Conservation (phyloP, 495 filamentous ascomycete species). For the Thozetella sp. region DNA sequence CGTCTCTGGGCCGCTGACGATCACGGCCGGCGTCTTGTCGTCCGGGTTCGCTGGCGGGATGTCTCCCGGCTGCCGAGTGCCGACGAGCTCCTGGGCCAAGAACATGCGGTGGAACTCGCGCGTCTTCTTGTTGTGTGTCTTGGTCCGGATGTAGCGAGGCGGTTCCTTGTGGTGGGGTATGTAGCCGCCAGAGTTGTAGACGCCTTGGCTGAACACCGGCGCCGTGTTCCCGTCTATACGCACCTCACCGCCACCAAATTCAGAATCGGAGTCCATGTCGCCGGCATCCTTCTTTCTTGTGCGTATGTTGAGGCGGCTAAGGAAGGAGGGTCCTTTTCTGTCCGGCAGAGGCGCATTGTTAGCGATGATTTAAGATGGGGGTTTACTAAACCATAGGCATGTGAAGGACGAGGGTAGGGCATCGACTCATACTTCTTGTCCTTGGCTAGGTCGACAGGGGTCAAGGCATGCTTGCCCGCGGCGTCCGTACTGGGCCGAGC, state of each 20-base stretch:
- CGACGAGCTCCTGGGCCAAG: constrained; percentile 82
- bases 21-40: constrained; percentile 29
- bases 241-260: constrained; percentile 58
- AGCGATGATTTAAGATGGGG: too few species aligned
- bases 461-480: constrained; percentile 19
- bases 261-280: constrained; percentile 71
- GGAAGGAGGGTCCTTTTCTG: constrained; percentile 87
- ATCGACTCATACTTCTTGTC: constrained; percentile 67
- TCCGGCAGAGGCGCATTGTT: constrained; percentile 11
- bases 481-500: constrained; percentile 39
- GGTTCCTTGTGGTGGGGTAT: constrained; percentile 88
- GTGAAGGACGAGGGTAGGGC: too few species aligned
- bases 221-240: constrained; percentile 81
- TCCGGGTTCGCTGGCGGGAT: constrained; percentile 7
- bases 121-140: constrained; percentile 77
- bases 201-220: constrained; percentile 59
- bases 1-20: constrained; percentile 36
- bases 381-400: too few species aligned
- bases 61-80: constrained; percentile 31
- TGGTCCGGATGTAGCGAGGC: constrained; percentile 86
- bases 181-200: constrained; percentile 75
- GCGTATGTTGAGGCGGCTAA: constrained; percentile 79
- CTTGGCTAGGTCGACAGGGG: constrained; percentile 42
- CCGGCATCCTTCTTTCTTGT: constrained; percentile 69
- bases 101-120: constrained; percentile 87